A percentile compares a stretch with the other conserved stretches of the same genome.
phyloP scores from a whole-genome alignment of 2,329 filamentous ascomycete species.

The Botrytis medusae region DNA sequence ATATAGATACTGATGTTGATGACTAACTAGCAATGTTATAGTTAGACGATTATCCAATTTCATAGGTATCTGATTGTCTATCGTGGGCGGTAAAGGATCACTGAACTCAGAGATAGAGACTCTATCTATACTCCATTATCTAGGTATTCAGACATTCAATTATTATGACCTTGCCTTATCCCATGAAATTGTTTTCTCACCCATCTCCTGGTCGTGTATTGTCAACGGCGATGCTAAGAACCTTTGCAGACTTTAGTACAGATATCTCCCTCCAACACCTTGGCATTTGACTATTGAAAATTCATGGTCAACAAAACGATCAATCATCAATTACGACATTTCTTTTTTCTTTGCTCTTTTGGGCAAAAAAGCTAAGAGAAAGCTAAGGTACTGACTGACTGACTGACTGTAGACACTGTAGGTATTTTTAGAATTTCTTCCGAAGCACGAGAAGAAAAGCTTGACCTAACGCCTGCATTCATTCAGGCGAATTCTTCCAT shows the following conservation, averaged over 20 bases:
- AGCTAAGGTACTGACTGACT: neutral
- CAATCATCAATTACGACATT: neutral
- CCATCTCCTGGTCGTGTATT: neutral
- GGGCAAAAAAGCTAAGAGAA: neutral
- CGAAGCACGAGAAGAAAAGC: conserved; percentile 10
- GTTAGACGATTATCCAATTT: neutral
- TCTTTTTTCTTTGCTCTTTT: neutral
- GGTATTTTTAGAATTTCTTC: conserved; percentile 12
- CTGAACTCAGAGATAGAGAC: neutral
- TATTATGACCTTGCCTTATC: neutral
- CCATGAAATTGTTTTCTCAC: neutral
- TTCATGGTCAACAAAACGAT: neutral
- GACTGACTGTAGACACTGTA: too few relatives aligned
- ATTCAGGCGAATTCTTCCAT: neutral
- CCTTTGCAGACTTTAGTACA: neutral
- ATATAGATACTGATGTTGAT: neutral
- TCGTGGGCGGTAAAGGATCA: neutral
- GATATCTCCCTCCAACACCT: neutral
- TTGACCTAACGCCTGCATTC: conserved; percentile 14
- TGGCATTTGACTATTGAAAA: conserved; percentile 17
- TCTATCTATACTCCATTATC: neutral
- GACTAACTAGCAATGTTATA: too few relatives aligned
- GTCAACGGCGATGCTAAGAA: neutral
- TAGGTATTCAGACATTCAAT: too few relatives aligned
- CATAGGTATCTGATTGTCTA: neutral